Evolutionary conservation across 2,329 filamentous ascomycete genomes (phyloP), one percentile per base, ranked within the genome.

Genomic region (Plenodomus tracheiphilus): DNA sequence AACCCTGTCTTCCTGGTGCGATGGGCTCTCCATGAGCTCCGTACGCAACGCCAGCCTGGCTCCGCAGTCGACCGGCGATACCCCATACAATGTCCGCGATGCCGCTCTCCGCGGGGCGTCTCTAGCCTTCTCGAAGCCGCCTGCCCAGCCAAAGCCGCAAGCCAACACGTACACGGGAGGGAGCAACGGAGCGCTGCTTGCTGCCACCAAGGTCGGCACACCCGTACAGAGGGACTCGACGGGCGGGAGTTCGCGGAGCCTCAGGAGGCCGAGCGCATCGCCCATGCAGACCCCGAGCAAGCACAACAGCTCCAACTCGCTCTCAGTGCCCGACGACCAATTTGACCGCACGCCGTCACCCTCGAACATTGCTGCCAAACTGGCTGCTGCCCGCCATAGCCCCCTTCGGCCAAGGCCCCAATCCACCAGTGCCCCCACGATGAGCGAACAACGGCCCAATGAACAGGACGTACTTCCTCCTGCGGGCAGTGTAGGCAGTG

Each of bases 331-430:
- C 38, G 58, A 57, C 5, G 63, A 63, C 42, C 49, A 58, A 39
- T 30, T 48, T 47, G 62, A 65, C 43, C 67, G 62, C n/a, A 52
- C 53, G 7, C 80, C 79, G 49, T 85, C 80, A 39, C 78, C 84
- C 5, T 86, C 82, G 4, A 81, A 82, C 52, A 81, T 86, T 53
- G 84, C 84, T 11, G 84, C 84, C 11, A 82, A 78, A 22, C 71
- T 85, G 20, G 84, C 83, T 2, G 85, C 85, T 17, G 85, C 83
- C 46, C 77, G 85, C 65, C 81, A 83, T 15, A 79, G 76, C 20
- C 83, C 82, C 17, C 52, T 64, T 50, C 65, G 58, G 43, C 65
- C 66, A 7, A 43, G 51, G 11, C 41, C 58, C 16, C 59, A 61
- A 34, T 43, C 54, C 21, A 46, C 49, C 17, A 30, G 41, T 32